phyloP scores from a whole-genome alignment of 768 basidiomycete species.

The Guyanaporus albipodus region DNA sequence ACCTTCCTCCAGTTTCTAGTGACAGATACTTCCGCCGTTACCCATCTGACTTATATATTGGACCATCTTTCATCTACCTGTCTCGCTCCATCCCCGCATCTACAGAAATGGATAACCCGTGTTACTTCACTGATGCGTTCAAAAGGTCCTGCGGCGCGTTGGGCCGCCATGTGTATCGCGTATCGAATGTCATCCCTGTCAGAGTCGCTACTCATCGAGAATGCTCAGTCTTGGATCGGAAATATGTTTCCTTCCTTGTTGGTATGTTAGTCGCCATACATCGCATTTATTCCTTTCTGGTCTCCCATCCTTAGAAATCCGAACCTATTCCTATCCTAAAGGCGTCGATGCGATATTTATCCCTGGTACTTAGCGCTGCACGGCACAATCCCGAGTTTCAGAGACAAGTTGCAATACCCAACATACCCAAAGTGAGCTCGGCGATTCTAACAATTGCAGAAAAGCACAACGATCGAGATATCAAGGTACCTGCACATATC shows the following conservation, averaged over 20 bases:
- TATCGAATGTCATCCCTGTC: conserved; percentile 60
- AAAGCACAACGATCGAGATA: conserved; percentile 43
- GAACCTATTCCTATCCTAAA: conserved; percentile 59
- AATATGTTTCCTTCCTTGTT: conserved; percentile 60
- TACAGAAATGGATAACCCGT: conserved; percentile 72
- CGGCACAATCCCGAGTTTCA: conserved; percentile 73
- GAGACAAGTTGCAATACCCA: conserved; percentile 69
- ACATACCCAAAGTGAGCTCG: conserved; percentile 64
- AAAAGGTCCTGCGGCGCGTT: conserved; percentile 70
- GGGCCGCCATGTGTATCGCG: conserved; percentile 78
- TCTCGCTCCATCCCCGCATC: conserved; percentile 60
- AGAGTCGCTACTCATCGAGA: conserved; percentile 59
- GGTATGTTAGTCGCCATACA: conserved; percentile 46
- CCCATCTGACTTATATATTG: conserved; percentile 58
- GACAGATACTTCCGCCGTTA: conserved; percentile 58
- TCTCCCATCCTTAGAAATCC: conserved; percentile 49
- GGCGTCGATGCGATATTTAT: conserved; percentile 61
- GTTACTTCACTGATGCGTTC: conserved; percentile 73
- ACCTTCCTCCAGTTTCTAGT: conserved; percentile 64
- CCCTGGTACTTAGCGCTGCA: conserved; percentile 57
- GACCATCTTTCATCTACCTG: conserved; percentile 47
- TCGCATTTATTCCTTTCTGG: conserved; percentile 11
- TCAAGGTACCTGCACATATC: conserved; percentile 43
- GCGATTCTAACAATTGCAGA: conserved; percentile 56
- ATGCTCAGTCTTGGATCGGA: conserved; percentile 69